Base-by-base conservation (phyloP, 192 early-diverging fungal genomes). In the Podila epigama region DNA sequence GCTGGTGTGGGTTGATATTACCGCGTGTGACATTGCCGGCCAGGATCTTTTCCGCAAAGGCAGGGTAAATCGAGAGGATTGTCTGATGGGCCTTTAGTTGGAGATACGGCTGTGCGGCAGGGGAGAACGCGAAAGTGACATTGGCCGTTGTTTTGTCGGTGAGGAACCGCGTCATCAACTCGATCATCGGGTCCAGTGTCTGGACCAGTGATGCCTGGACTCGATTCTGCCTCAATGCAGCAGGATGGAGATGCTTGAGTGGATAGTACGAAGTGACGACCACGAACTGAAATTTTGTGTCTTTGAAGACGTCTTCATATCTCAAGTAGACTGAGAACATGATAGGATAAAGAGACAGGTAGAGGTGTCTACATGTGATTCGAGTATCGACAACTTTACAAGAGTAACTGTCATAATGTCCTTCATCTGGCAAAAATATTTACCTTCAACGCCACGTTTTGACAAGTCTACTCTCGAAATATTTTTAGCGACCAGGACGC, bases 101-200 rank as follows among this genome's bases (percentile, higher is more conserved):
- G 22, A 53, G 60, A 15, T 41, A 54, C 11, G 58, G 55, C 16
- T 68, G 41, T 22, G 42, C 50, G 20, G 58, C 15, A 31, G 60
- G 56, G 5, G 64, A n/a, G 50, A 77, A 68, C 13, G 41, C 53
- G 27, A 29, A 68, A 22, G 52, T 55, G 29, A 77, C 66, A 59
- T 77, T 66, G 3, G 73, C 52, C 3, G 73, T 63, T 5, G 42
- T 36, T 0, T 18, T 10, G 22, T 77, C 60, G 20, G 27, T 51
- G 3, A 68, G 52, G 31, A 77, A 77, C 18, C 57, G 66, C 7
- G 60, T 64, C 66, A 77, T 63, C 66, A 77, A 52, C 51, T 77
- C 73, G 15, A 77, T 66, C 12, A 77, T 35, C 9, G 73, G 66
- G n/a, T 77, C 72, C 32, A 77, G 25, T 16, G 57, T 68, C 15